phyloP scores from a whole-genome alignment of 768 basidiomycete species.

The Gymnopilus junonius region DNA sequence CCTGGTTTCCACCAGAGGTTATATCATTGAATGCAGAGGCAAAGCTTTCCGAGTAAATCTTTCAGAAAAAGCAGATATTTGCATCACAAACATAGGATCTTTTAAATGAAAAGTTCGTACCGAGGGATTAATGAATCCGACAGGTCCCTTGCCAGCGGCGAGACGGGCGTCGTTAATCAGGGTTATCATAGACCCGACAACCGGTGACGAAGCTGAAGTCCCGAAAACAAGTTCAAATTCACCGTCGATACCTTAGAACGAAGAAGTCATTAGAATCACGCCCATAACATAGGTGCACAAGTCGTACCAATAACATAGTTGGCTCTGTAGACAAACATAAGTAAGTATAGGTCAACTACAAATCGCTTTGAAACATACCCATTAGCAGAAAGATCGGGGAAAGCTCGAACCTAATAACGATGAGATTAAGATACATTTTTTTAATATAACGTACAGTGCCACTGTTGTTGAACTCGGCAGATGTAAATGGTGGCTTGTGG shows the following conservation, averaged over 20 bases:
- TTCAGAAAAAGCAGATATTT: neutral
- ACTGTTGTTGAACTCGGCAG: constrained; percentile 50
- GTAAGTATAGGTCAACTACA: neutral
- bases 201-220: constrained; percentile 49
- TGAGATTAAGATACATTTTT: neutral
- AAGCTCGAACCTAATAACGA: constrained; percentile 36
- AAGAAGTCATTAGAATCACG: neutral
- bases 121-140: constrained; percentile 55
- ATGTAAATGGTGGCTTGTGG: constrained; percentile 38
- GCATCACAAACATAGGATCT: neutral
- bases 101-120: constrained; percentile 22
- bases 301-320: constrained; percentile 42
- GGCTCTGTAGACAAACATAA: constrained; percentile 27
- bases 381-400: constrained; percentile 55
- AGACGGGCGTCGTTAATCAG: constrained; percentile 58
- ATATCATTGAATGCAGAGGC: constrained; percentile 26
- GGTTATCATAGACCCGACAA: constrained; percentile 45
- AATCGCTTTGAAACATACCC: constrained; percentile 30
- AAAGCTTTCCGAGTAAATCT: constrained; percentile 22
- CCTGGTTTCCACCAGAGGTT: constrained; percentile 26
- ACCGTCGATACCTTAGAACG: constrained; percentile 38
- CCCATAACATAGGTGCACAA: neutral
- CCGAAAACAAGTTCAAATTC: constrained; percentile 40
- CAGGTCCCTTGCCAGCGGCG: constrained; percentile 40
- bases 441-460: constrained; percentile 38